Base-by-base conservation (phyloP, 306 rosid species). In the Dalbergia oliveri region DNA sequence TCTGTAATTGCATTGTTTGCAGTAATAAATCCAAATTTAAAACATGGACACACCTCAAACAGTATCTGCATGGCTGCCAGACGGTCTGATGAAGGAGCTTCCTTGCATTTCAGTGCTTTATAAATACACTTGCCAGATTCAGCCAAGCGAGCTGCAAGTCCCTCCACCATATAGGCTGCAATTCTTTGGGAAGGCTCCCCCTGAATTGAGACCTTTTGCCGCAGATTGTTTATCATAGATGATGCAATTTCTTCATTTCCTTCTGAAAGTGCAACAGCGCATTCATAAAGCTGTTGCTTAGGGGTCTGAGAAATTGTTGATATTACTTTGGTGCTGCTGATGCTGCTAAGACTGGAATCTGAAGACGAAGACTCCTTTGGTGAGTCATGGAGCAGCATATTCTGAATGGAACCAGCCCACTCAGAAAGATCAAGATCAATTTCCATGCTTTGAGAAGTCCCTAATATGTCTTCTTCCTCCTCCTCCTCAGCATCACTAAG, bases 111-210 rank as follows among this genome's bases (percentile, higher is more conserved):
- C 70, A 95, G 64, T 14, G 99, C 94, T 64, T 82, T 89, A 64
- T 95, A 95, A 54, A 95, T 87, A 75, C 81, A 83, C 76, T 90
- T 91, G 0, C 99, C 99, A 0, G 99, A 93, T 58, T 83, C 74
- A 9, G 94, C 94, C 43, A 93, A 19, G 72, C 98, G 95, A 71
- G 99, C 99, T 8, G 94, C 98, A 3, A 95, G 98, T 69, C 99
- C 97, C 86, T 95, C 99, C 51, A 93, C 97, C 98, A 95, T 93
- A 87, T 95, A 95, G 23, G 99, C 99, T 53, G 99, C 99, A 75
- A 90, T 95, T 88, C 99, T 90, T 72, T 93, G 94, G n/a, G 93
- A 78, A 72, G 99, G 99, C 79, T 93, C 99, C 77, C 98, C 99
- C 50, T 91, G 96, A 79, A 95, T 88, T 3, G 98, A 91, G 69